A percentile compares a stretch with the other conserved stretches of the same genome.
Evolutionary conservation across 1,284 basidiomycete genomes (phyloP).

Genomic region (Ganoderma leucocontextum): DNA sequence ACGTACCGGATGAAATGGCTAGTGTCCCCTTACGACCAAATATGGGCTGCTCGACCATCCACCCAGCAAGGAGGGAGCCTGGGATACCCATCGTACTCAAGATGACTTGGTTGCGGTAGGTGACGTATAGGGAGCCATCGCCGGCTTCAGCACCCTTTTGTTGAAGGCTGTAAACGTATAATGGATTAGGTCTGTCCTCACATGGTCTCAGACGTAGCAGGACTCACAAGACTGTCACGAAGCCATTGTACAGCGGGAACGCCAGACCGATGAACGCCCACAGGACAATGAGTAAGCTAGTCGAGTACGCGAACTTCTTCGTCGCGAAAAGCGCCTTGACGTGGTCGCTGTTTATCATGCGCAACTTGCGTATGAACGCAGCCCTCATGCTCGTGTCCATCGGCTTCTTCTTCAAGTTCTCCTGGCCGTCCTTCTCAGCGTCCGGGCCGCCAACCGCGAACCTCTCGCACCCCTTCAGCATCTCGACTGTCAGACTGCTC

Average conservation of each 20-base stretch:
- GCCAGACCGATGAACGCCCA: constrained; percentile 79
- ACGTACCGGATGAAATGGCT: constrained; percentile 61
- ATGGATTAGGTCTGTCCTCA: background rate
- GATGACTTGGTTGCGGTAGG: constrained; percentile 76
- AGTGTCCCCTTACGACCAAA: constrained; percentile 72
- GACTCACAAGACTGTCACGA: constrained; percentile 58
- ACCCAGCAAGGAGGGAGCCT: constrained; percentile 69
- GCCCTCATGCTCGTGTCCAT: constrained; percentile 42
- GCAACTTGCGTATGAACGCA: constrained; percentile 51
- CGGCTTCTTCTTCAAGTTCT: constrained; percentile 12
- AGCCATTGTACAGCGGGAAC: constrained; percentile 64
- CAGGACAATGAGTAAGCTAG: constrained; percentile 60
- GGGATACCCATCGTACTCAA: constrained; percentile 74
- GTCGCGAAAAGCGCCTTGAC: constrained; percentile 67
- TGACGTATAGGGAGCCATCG: constrained; percentile 67
- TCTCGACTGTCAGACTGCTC: constrained; percentile 53
- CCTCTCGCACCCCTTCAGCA: constrained; percentile 24
- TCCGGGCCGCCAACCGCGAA: background rate
- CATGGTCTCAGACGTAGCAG: background rate
- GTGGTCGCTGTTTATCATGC: constrained; percentile 52
- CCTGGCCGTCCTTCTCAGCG: background rate
- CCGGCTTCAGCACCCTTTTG: constrained; percentile 70
- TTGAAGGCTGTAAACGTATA: constrained; percentile 50
- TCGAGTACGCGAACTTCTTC: constrained; percentile 64
- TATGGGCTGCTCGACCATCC: constrained; percentile 63